Evolutionary conservation across 495 filamentous ascomycete species (phyloP), one percentile per base, ranked within the genome.

Genomic region (Xanthoparmelia taractica): DNA sequence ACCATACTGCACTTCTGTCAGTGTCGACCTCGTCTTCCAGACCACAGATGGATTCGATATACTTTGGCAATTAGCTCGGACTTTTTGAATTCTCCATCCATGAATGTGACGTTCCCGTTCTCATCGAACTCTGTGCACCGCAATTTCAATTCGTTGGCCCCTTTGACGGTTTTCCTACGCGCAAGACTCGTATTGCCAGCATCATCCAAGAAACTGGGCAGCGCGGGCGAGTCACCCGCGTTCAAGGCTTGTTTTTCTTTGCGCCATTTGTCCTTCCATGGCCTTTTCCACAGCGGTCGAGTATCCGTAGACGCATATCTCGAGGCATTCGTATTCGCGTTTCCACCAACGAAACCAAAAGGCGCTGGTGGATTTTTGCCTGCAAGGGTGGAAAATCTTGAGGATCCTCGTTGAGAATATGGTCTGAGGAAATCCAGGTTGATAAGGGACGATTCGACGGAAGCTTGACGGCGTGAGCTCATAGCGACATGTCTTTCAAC

Each of bases 71-170:
- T 97, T 12, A 98, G 80, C 75, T 98, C 94, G 66, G 83, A 89
- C 79, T 97, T 98, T 75, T 92, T 93, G 74, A 96, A 96, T 73
- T 98, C 94, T 58, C 92, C 92, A 74, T 92, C 94, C 13, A 96
- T 87, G 56, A 96, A 80, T n/a, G 91, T 94, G 43, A 96, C 91
- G 63, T 96, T 86, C n/a, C 94, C 94, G 69, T 89, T 87, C 67
- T 87, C 86, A 68, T 97, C 92, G 67, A 97, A 89, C 74, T 98
- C 94, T 1, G 94, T 98, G 70, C 94, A 98, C 61, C 94, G 82
- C 67, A 98, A 74, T 65, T 87, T 84, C 41, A 90, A 80, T 73
- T 96, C 91, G 65, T 92, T 87, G 12, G 86, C 83, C 2, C 88
- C 84, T 73, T 90, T 93, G 8, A 83, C 81, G 27, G 83, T 79